These are phyloP conservation scores for Pichia cephalocereana DNA, from an alignment of 805 yeast species.

Conservation along the genomic window DNA sequence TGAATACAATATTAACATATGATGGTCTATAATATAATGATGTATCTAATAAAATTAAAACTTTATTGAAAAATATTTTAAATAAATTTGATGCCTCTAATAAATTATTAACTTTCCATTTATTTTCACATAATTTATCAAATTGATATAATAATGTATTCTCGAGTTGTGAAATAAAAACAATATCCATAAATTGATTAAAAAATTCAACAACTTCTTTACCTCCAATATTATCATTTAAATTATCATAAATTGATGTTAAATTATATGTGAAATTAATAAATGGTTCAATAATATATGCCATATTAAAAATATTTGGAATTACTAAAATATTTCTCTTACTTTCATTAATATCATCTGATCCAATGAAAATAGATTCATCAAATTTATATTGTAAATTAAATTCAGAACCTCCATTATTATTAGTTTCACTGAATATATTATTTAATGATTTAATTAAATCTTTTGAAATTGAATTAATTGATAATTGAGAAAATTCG, in stretches of 20 bases:
- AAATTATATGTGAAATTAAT: conserved; percentile 59
- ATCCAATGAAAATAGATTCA: conserved; percentile 45
- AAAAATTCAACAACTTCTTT: conserved; percentile 40
- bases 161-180: conserved; percentile 57
- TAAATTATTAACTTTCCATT: conserved; percentile 21
- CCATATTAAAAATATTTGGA: conserved; percentile 70
- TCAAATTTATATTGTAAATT: conserved; percentile 9
- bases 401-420: conserved; percentile 13
- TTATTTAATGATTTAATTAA: conserved; percentile 5
- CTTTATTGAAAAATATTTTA: conserved; percentile 35
- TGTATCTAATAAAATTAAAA: conserved; percentile 49
- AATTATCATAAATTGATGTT: conserved; percentile 29
- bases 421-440: conserved; percentile 4
- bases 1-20: conserved; percentile 38
- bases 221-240: conserved; percentile 7
- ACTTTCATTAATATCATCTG: conserved; percentile 37
- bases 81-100: conserved; percentile 38
- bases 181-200: conserved; percentile 50
- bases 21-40: conserved; percentile 49
- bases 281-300: conserved; percentile 66
- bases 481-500: conserved; percentile 27
- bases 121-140: conserved; percentile 33
- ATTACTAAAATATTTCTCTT: conserved; percentile 59
- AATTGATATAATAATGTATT: conserved; percentile 46
- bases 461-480: conserved; percentile 17